Percentiles rank a stretch among this genome's conserved stretches.
Conservation (phyloP, 2,329 filamentous ascomycete genomes). For the Xylariaceae sp. region DNA sequence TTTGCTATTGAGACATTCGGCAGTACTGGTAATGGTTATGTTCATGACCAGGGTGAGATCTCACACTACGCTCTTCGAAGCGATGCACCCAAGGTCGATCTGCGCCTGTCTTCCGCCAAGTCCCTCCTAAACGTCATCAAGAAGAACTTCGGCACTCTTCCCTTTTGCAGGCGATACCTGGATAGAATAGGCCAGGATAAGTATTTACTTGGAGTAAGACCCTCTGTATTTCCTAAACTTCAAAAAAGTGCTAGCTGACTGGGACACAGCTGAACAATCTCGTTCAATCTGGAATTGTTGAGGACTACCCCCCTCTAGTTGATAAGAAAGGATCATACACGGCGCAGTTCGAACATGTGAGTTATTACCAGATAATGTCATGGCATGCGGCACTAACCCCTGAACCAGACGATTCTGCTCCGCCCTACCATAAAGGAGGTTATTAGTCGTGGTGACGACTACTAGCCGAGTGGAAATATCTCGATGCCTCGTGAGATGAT, state of each 20-base stretch:
- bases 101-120: conserved; percentile 77
- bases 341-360: conserved; percentile 89
- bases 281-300: conserved; percentile 75
- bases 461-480: conserved; percentile 42
- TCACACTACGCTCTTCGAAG: conserved; percentile 78
- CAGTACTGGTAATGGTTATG: conserved; percentile 83
- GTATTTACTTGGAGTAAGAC: conserved; percentile 76
- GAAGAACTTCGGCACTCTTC: conserved; percentile 92
- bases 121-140: conserved; percentile 82
- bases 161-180: conserved; percentile 84
- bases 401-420: conserved; percentile 54
- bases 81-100: conserved; percentile 68
- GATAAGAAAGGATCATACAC: conserved; percentile 94
- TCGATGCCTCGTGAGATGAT: background rate
- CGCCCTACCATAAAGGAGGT: conserved; percentile 80
- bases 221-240: background rate
- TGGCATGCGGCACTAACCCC: conserved; percentile 29
- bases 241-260: conserved; percentile 25
- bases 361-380: conserved; percentile 33
- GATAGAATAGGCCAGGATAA: conserved; percentile 93
- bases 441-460: conserved; percentile 80
- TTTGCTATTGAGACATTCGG: conserved; percentile 97
- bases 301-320: conserved; percentile 82
- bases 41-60: conserved; percentile 80
- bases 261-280: conserved; percentile 69